Evolutionary conservation across 805 yeast species (phyloP).

Genomic region (Saccharomycopsis selenospora): DNA sequence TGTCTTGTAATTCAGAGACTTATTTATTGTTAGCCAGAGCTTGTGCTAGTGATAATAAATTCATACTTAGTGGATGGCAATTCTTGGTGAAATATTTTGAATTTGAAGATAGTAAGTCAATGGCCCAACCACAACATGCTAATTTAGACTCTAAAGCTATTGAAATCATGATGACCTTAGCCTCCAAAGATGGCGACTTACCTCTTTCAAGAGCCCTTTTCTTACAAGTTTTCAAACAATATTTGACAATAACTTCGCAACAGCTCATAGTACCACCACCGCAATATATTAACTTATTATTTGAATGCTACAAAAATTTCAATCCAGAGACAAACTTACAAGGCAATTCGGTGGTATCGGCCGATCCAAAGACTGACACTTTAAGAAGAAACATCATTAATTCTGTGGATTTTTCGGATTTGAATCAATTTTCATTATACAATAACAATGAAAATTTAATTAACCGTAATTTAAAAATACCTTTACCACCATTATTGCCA

Average conservation of each 20-base stretch:
- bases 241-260: conserved; percentile 28
- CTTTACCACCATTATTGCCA: conserved; percentile 67
- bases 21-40: conserved; percentile 59
- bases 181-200: conserved; percentile 77
- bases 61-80: conserved; percentile 64
- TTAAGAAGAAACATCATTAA: conserved; percentile 42
- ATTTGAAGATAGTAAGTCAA: conserved; percentile 24
- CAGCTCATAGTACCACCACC: conserved; percentile 17
- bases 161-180: conserved; percentile 64
- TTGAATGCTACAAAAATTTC: conserved; percentile 18
- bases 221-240: conserved; percentile 25
- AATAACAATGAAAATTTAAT: conserved; percentile 13
- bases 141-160: conserved; percentile 37
- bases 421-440: conserved; percentile 1
- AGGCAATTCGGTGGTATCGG: conserved; percentile 31
- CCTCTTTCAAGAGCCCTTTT: conserved; percentile 63
- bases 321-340: conserved; percentile 12
- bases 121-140: conserved; percentile 22
- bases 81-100: conserved; percentile 59
- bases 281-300: conserved; percentile 13
- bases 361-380: conserved; percentile 39
- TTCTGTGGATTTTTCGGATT: conserved; percentile 32
- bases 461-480: conserved; percentile 7
- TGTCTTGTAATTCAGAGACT: conserved; percentile 37
- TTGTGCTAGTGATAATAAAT: conserved; percentile 46